Evolutionary conservation across 768 basidiomycete genomes (phyloP), one percentile per base, ranked within the genome.

Genomic region (Serendipita sp.): DNA sequence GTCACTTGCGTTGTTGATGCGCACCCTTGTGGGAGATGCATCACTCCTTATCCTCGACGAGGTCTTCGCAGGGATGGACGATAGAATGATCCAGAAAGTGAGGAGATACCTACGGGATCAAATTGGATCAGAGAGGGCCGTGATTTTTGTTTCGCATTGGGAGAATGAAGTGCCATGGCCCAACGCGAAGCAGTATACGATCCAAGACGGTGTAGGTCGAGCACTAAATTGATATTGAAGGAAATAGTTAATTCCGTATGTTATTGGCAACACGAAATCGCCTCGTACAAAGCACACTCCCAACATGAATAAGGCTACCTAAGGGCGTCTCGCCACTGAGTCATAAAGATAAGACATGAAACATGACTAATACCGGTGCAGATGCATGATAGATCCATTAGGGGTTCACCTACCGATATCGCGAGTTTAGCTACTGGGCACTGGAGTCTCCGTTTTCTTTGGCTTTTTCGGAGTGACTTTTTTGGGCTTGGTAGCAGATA

Each of bases 51-150:
- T 97, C 8, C 75, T 98, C 45, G 95, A 99, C 70, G 95, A 99
- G 72, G 89, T 86, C 7, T 93, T 90, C 83, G 85, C 88, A 28
- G 94, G 93, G 30, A 94, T 98, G 90, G 89, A 89, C 68, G 85
- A 83, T 48, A 75, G 73, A 3, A 89, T 91, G 83, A 83, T 94
- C 35, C 73, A 73, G 16, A 80, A 81, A 44, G 88, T 84, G 46
- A 76, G 81, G 67, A 69, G 68, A 46, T 89, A 90, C 70, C 71
- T 99, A 48, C 76, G 85, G 10, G 71, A 74, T 18, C 78, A 76
- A 44, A 66, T 78, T 65, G 70, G 65, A 45, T 48, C 48, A 56
- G 54, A 80, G 47, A 91, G 96, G 75, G 86, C 85, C 1, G 86
- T 91, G 28, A 79, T 97, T 0, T 85, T 90, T 2, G 82, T 98